A percentile compares a stretch with the other conserved stretches of the same genome.
phyloP scores from a whole-genome alignment of 306 rosid genomes.

The Datisca glomerata region DNA sequence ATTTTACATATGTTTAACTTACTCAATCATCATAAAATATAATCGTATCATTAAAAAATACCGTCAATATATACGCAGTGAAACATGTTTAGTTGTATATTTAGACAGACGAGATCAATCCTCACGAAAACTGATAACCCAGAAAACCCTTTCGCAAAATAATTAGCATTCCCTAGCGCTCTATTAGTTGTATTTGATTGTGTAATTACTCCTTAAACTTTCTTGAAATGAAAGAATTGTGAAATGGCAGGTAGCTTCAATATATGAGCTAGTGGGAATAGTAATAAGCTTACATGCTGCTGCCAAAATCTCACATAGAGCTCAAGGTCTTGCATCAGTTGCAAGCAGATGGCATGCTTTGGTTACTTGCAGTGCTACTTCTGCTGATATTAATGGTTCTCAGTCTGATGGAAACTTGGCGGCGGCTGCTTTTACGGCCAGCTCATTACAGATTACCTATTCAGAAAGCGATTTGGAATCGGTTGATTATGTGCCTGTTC shows the following conservation, averaged over 20 bases:
- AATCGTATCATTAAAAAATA: too few relatives aligned
- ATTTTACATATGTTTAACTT: too few relatives aligned
- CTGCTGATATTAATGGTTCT: too few relatives aligned
- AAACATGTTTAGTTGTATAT: too few relatives aligned
- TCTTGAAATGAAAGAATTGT: too few relatives aligned
- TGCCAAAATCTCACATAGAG: constrained; percentile 36
- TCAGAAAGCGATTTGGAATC: constrained; percentile 36
- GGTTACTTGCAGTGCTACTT: constrained; percentile 32
- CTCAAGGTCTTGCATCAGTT: constrained; percentile 29
- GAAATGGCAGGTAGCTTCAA: constrained; percentile 25
- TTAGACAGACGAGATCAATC: too few relatives aligned
- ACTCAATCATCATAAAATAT: too few relatives aligned
- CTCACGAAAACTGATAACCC: too few relatives aligned
- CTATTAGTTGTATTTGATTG: background rate
- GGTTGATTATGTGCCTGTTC: constrained; percentile 17
- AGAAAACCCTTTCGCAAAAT: too few relatives aligned
- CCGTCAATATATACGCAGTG: too few relatives aligned
- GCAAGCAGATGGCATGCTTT: constrained; percentile 43
- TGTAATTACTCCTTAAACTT: background rate
- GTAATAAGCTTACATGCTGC: constrained; percentile 32
- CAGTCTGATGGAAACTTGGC: constrained; percentile 10
- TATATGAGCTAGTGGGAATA: constrained; percentile 33
- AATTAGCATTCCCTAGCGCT: too few relatives aligned
- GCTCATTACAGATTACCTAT: constrained; percentile 11
- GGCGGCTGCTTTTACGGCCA: background rate